Evolutionary conservation across 1,284 basidiomycete species (phyloP).

Genomic region (Cryptococcus sp.): DNA sequence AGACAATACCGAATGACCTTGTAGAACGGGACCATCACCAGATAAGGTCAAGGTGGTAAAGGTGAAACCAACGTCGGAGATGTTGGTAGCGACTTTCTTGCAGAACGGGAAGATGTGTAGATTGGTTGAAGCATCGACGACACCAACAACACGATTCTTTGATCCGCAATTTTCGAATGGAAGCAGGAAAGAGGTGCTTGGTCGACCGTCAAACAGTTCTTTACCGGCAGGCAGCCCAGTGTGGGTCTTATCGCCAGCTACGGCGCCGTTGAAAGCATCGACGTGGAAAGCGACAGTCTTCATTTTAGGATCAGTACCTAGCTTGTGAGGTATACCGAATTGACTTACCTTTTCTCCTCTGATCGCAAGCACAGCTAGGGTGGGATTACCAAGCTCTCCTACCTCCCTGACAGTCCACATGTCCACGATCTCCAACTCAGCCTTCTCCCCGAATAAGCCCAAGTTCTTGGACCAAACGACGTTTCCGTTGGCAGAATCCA

Average conservation of each 20-base stretch:
- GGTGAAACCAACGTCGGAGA: slow-evolving; percentile 28
- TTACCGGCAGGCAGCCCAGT: slow-evolving; percentile 32
- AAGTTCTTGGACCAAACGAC: slow-evolving; percentile 69
- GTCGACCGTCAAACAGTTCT: slow-evolving; percentile 28
- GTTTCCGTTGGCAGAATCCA: slow-evolving; percentile 72
- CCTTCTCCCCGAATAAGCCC: slow-evolving; percentile 27
- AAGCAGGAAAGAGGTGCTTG: slow-evolving; percentile 34
- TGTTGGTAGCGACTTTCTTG: slow-evolving; percentile 36
- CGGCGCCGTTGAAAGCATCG: slow-evolving; percentile 69
- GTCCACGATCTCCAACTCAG: slow-evolving; percentile 32
- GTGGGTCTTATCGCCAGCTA: slow-evolving; percentile 22
- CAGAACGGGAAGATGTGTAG: slow-evolving; percentile 46
- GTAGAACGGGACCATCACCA: slow-evolving; percentile 17
- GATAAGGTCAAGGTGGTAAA: slow-evolving; percentile 14
- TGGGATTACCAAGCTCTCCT: slow-evolving; percentile 31
- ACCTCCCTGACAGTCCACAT: slow-evolving; percentile 35
- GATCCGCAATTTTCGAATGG: slow-evolving; percentile 43
- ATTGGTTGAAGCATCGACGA: slow-evolving; percentile 26
- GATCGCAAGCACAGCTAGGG: slow-evolving; percentile 37
- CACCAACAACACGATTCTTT: slow-evolving; percentile 34
- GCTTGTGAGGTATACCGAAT: neutral
- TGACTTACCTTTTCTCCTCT: slow-evolving; percentile 20
- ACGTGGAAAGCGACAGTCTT: slow-evolving; percentile 69
- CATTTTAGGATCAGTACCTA: neutral
- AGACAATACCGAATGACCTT: slow-evolving; percentile 11